Conservation (phyloP, 1,284 basidiomycete species). For the Exsudoporus floridanus region DNA sequence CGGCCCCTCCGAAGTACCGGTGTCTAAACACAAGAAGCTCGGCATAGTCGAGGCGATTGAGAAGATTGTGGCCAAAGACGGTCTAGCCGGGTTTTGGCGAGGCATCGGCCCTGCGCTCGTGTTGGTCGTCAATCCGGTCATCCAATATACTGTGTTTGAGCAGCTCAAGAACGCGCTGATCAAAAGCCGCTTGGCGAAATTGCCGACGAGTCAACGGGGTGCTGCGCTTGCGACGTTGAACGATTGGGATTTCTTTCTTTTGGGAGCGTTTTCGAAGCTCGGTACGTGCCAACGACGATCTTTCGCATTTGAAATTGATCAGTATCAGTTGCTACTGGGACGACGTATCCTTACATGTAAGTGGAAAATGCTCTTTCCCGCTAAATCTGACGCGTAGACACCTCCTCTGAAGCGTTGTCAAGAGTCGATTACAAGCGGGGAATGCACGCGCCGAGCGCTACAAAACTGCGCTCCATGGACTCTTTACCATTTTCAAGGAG, state of each 20-base stretch:
- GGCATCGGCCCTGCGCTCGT: slow-evolving; percentile 95
- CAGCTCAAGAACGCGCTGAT: slow-evolving; percentile 83
- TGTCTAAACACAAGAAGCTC: slow-evolving; percentile 48
- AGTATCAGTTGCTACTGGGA: slow-evolving; percentile 64
- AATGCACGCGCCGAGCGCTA: slow-evolving; percentile 61
- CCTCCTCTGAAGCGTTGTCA: slow-evolving; percentile 61
- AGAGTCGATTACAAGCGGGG: slow-evolving; percentile 81
- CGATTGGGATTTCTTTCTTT: slow-evolving; percentile 87
- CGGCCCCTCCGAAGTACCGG: slow-evolving; percentile 31
- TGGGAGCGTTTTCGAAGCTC: slow-evolving; percentile 86
- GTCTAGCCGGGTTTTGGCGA: slow-evolving; percentile 83
- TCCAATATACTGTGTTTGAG: slow-evolving; percentile 86
- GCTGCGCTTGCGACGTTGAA: slow-evolving; percentile 55
- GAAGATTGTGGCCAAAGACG: slow-evolving; percentile 77
- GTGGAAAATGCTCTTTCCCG: slow-evolving; percentile 18
- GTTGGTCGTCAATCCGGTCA: slow-evolving; percentile 93
- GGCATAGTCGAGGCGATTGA: slow-evolving; percentile 69
- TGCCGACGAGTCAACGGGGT: slow-evolving; percentile 45
- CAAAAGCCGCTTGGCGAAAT: slow-evolving; percentile 53
- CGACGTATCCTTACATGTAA: slow-evolving; percentile 80
- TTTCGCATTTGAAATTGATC: slow-evolving; percentile 5
- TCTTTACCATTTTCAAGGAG: slow-evolving; percentile 68
- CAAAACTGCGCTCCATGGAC: slow-evolving; percentile 68
- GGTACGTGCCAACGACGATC: slow-evolving; percentile 43
- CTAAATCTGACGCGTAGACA: background rate